Evolutionary conservation across 2,329 filamentous ascomycete species (phyloP).

Genomic region (Lachnellula occidentalis): DNA sequence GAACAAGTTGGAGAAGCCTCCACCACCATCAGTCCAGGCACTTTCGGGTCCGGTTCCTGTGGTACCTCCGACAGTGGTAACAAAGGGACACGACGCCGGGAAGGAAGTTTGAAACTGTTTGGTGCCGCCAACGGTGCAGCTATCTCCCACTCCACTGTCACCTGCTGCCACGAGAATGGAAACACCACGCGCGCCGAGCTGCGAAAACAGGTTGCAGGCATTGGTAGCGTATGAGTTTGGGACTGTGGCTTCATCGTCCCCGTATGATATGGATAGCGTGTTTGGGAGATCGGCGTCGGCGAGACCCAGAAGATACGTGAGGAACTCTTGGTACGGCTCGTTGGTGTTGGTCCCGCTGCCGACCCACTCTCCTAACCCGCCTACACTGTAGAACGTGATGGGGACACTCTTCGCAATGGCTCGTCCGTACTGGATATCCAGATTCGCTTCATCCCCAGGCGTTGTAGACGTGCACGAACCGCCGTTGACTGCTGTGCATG

Average conservation of each 20-base stretch:
- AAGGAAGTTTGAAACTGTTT: conserved; percentile 45
- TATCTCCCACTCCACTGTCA: conserved; percentile 40
- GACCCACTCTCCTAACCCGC: conserved; percentile 50
- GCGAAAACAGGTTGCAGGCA: conserved; percentile 47
- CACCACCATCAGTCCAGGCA: conserved; percentile 31
- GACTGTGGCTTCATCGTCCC: conserved; percentile 47
- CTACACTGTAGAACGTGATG: conserved; percentile 51
- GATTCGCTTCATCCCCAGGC: conserved; percentile 45
- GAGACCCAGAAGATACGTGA: conserved; percentile 52
- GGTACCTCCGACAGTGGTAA: conserved; percentile 41
- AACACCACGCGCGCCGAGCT: conserved; percentile 46
- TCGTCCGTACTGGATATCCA: conserved; percentile 54
- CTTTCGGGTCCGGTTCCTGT: conserved; percentile 23
- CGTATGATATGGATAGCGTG: conserved; percentile 52
- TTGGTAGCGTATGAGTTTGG: conserved; percentile 49
- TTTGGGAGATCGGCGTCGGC: conserved; percentile 49
- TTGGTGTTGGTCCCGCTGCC: conserved; percentile 47
- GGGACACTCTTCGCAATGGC: conserved; percentile 49
- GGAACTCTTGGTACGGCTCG: conserved; percentile 62
- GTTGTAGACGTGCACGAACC: conserved; percentile 28
- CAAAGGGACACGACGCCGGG: conserved; percentile 46
- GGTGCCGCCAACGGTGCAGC: conserved; percentile 27
- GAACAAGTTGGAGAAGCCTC: conserved; percentile 40
- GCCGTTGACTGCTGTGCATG: conserved; percentile 24
- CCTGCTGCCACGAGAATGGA: conserved; percentile 45